Evolutionary conservation across 169 alveolate genomes (phyloP), one percentile per base, ranked within the genome.

Genomic region (Cyclospora cayetanensis): DNA sequence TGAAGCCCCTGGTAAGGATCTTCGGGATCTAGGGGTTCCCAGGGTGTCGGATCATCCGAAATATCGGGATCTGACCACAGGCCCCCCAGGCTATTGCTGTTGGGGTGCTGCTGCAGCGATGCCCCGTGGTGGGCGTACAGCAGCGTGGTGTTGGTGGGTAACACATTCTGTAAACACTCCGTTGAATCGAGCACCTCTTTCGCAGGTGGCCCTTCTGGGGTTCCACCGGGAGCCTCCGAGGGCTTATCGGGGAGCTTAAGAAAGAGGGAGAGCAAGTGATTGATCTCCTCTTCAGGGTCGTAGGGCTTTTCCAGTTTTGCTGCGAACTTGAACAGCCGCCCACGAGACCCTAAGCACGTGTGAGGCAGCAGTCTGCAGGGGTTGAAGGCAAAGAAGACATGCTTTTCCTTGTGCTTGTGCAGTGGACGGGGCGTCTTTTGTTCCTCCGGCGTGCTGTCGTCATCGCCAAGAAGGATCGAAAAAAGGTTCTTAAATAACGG

Each of bases 311-410:
- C 53, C 15, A 80, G 89, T 35, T 53, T 80, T 9, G 89, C 89
- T 31, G 89, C 89, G n/a, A 80, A 80, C 18, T 80, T 80, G 76
- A 50, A 80, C 20, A 80, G 89, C 5, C 89, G 89, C 55, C 89
- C 89, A 39, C 89, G 89, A 3, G 89, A 50, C 37, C 89, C 89
- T 22, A 52, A 37, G 76, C 89, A 80, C 31, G 76, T 52, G 68
- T 52, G 89, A 1, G 89, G 89, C 74, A 80, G 65, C 55, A 80
- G 74, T 27, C 52, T 50, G 76, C 89, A 80, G 2, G 89, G 89
- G 41, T 80, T 80, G 74, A 80, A 80, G 27, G 89, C 1, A 20
- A 80, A 80, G 43, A 80, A 80, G 18, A 80, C 89, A 27, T 80
- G 89, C 25, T 80, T 80, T 22, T 80, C 68, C 4, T 53, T 46